These are phyloP conservation scores for Aspergillus bertholletiae DNA, from an alignment of 495 filamentous ascomycete species.

Conservation along the genomic window DNA sequence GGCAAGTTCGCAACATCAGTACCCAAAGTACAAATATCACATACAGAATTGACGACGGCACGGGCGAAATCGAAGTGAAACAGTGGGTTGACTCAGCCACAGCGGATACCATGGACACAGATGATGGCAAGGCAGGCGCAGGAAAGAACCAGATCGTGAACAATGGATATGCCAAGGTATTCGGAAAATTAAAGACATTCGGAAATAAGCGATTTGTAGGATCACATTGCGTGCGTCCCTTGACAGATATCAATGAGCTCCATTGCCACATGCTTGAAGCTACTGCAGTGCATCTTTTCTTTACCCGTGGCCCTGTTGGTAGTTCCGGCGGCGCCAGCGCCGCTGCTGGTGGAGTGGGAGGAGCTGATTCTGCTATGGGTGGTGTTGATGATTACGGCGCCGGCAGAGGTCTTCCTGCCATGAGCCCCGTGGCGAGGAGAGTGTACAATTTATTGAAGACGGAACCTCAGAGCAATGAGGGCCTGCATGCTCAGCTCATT, in stretches of 20 bases:
- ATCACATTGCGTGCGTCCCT: slow-evolving; percentile 73
- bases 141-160: slow-evolving; percentile 51
- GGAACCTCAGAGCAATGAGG: slow-evolving; percentile 69
- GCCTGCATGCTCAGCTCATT: slow-evolving; percentile 74
- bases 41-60: slow-evolving; percentile 94
- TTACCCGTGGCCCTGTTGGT: slow-evolving; percentile 68
- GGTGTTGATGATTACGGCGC: slow-evolving; percentile 34
- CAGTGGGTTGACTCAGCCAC: slow-evolving; percentile 73
- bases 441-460: slow-evolving; percentile 64
- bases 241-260: slow-evolving; percentile 87
- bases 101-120: slow-evolving; percentile 47
- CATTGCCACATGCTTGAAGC: slow-evolving; percentile 87
- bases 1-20: slow-evolving; percentile 82
- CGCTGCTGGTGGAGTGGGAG: slow-evolving; percentile 20
- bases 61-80: slow-evolving; percentile 88
- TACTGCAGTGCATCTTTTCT: slow-evolving; percentile 79
- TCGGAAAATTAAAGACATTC: slow-evolving; percentile 73
- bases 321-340: slow-evolving; percentile 26
- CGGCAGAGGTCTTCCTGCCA: slow-evolving; percentile 39
- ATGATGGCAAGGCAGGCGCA: slow-evolving; percentile 30
- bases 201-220: slow-evolving; percentile 75
- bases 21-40: slow-evolving; percentile 86
- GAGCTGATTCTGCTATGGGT: slow-evolving; percentile 38
- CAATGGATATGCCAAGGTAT: slow-evolving; percentile 78
- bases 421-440: slow-evolving; percentile 56